Percentiles rank a stretch among this genome's conserved stretches.
These are phyloP conservation scores for Dicorynia guianensis DNA, from an alignment of 306 rosid genomes.

Conservation along the genomic window DNA sequence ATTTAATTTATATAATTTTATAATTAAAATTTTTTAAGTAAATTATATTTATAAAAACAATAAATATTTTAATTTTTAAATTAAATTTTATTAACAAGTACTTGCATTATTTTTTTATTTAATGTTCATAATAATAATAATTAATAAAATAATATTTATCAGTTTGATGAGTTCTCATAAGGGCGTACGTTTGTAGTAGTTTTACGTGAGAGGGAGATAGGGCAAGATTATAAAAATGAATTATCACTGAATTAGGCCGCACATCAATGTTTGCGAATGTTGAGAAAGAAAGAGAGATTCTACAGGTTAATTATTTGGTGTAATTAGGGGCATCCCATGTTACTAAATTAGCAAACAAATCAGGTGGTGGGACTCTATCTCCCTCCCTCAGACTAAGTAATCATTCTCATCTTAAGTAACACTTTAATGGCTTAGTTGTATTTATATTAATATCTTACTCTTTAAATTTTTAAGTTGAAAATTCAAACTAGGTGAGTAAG, in stretches of 20 bases:
- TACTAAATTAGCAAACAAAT: conserved; percentile 63
- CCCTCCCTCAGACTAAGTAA: not conserved
- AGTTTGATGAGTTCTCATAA: conserved; percentile 20
- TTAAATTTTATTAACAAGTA: conserved; percentile 23
- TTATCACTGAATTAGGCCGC: conserved; percentile 48
- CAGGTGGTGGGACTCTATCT: conserved; percentile 45
- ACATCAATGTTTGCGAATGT: conserved; percentile 48
- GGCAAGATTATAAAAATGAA: conserved; percentile 14
- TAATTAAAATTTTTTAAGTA: no score
- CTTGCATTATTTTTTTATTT: not conserved
- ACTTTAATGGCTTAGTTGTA: no score
- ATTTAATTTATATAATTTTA: no score
- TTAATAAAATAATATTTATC: not conserved
- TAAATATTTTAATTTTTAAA: no score
- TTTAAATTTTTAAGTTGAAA: no score
- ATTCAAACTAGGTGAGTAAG: no score
- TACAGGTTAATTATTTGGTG: conserved; percentile 37
- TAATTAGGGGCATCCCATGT: conserved; percentile 59
- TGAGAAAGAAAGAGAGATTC: conserved; percentile 24
- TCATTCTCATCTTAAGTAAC: conserved; percentile 28
- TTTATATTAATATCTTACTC: no score
- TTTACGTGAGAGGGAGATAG: not conserved
- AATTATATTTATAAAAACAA: no score
- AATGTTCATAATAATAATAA: not conserved
- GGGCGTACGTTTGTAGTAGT: conserved; percentile 22